Percentiles rank a stretch among this genome's conserved stretches.
These are phyloP conservation scores for Pyrenochaeta sp. DNA, from an alignment of 2,329 filamentous ascomycete genomes.

Conservation along the genomic window DNA sequence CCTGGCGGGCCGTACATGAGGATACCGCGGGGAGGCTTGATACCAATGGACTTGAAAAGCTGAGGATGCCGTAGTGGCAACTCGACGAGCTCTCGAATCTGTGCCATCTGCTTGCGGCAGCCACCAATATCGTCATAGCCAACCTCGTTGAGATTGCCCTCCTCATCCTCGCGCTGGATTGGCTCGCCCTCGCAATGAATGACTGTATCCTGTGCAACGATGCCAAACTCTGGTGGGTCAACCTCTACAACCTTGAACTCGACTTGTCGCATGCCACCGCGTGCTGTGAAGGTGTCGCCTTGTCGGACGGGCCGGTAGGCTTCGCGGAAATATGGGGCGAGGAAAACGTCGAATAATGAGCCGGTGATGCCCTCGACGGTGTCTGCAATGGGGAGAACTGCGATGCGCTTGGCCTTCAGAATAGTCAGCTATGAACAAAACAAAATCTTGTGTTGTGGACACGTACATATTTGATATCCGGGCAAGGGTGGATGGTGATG, in stretches of 20 bases:
- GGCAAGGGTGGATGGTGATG: conserved; percentile 95
- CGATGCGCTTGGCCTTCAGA: conserved; percentile 92
- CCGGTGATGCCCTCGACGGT: conserved; percentile 97
- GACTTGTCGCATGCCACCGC: conserved; percentile 98
- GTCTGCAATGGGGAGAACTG: conserved; percentile 96
- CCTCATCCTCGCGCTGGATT: conserved; percentile 97
- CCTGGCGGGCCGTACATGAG: conserved; percentile 92
- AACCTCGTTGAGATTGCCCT: conserved; percentile 98
- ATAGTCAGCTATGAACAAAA: conserved; percentile 26
- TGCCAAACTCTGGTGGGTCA: conserved; percentile 97
- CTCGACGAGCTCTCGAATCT: conserved; percentile 98
- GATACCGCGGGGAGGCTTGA: conserved; percentile 98
- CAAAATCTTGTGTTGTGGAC: neutral
- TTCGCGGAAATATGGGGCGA: conserved; percentile 99
- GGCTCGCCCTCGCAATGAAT: conserved; percentile 98
- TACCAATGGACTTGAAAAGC: conserved; percentile 99
- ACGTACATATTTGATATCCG: conserved; percentile 99
- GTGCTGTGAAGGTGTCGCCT: conserved; percentile 96
- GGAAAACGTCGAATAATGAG: conserved; percentile 98
- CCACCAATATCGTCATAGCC: conserved; percentile 99
- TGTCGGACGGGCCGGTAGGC: conserved; percentile 97
- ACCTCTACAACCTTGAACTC: conserved; percentile 99
- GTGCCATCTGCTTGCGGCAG: conserved; percentile 99
- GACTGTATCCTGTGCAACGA: conserved; percentile 97
- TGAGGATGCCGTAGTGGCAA: conserved; percentile 95